Evolutionary conservation across 2,329 filamentous ascomycete species (phyloP), one percentile per base, ranked within the genome.

Genomic region (Bisporella sp.): DNA sequence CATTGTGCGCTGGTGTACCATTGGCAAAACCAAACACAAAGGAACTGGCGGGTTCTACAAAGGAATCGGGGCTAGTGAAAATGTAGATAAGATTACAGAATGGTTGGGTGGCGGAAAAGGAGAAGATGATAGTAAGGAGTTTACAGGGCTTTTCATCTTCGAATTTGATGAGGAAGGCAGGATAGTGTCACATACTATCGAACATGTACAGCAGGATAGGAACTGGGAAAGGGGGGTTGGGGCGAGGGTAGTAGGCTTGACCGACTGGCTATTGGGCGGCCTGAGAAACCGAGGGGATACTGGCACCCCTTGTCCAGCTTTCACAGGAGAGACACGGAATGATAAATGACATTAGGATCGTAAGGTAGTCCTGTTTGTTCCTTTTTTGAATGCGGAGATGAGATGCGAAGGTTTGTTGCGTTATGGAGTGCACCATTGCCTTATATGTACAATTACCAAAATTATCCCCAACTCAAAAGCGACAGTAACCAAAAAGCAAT

Each of bases 101-200:
- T 77, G 60, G 59, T 46, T 66, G 60, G 54, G 71, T 69, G 56
- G 68, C 69, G 57, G 70, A 63, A 61, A 79, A 46, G 73, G 78
- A 13, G 68, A 75, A 58, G 78, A 80, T 50, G 77, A 80, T 46
- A 79, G 79, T 54, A 85, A 87, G 62, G 86, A 91, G 63, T 97
- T 97, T 60, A 88, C 84, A 1, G 93, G 93, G 0, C 69, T 97
- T 8, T 99, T 97, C 69, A 85, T 96, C 52, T 99, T 99, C 66
- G 89, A 95, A 57, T 99, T 99, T 66, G 93, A 97, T 64, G 76
- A 82, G 44, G 79, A 95, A 61, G 93, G 93, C 1, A 78, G 89
- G 56, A 82, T 99, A 35, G 70, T 87, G 45, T 89, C 82, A 59
- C 93, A 97, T 68, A 95, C 89, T 0, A 97, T 99, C 62, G 93